A percentile compares a stretch with the other conserved stretches of the same genome.
Evolutionary conservation across 2,329 filamentous ascomycete species (phyloP).

Genomic region (Epichloe festucae): DNA sequence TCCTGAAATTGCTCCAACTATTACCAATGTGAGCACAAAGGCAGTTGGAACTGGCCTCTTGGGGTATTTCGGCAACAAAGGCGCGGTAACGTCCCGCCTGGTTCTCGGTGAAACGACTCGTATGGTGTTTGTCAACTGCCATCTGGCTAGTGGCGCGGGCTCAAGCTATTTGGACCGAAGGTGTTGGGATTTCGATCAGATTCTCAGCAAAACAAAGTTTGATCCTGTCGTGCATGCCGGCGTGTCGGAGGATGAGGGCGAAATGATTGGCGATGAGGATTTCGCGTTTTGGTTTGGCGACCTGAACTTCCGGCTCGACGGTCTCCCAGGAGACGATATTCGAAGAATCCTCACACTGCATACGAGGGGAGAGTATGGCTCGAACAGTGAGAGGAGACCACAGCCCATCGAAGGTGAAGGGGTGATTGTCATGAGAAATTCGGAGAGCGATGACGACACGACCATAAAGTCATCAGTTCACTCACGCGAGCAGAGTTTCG

Average conservation of each 20-base stretch:
- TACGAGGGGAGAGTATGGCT: conserved; percentile 62
- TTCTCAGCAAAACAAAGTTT: conserved; percentile 64
- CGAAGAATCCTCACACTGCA: conserved; percentile 72
- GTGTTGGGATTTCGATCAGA: conserved; percentile 80
- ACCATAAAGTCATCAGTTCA: conserved; percentile 21
- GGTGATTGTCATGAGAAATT: conserved; percentile 33
- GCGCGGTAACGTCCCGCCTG: conserved; percentile 68
- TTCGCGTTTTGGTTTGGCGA: conserved; percentile 96
- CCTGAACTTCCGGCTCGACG: conserved; percentile 84
- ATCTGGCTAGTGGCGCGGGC: conserved; percentile 79
- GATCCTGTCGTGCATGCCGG: conserved; percentile 56
- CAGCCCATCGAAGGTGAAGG: conserved; percentile 31
- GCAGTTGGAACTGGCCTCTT: conserved; percentile 80
- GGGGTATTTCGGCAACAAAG: conserved; percentile 95
- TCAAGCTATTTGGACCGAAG: conserved; percentile 65
- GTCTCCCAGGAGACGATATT: conserved; percentile 81
- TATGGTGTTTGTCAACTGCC: conserved; percentile 81
- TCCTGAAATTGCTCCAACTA: conserved; percentile 56
- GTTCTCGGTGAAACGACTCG: conserved; percentile 82
- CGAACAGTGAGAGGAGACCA: conserved; percentile 28
- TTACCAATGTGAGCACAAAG: conserved; percentile 71
- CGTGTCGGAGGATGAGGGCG: conserved; percentile 49
- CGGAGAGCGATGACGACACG: conserved; percentile 34
- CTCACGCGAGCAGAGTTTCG: conserved; percentile 23
- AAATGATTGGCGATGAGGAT: conserved; percentile 76